Evolutionary conservation across 352 stramenopile genomes (phyloP), one percentile per base, ranked within the genome.

Genomic region (Peronospora belbahrii): DNA sequence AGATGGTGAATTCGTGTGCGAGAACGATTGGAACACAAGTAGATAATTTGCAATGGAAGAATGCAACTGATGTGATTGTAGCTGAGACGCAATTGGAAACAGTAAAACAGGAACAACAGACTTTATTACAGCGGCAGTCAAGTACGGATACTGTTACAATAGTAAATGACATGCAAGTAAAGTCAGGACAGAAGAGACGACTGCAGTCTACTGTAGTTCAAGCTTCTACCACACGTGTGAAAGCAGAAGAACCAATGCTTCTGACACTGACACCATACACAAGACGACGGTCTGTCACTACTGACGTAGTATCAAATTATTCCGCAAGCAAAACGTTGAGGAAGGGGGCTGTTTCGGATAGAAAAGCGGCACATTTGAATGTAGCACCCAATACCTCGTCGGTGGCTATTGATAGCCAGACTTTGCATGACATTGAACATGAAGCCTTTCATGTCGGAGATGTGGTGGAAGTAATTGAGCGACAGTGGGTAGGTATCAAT

Each of bases 401-500:
- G 15, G 19, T 52, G n/a, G 46, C 28, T 10, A 14, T 50, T 41
- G 30, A 62, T 41, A 54, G 35, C 9, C 48, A 62, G 49, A 24
- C 39, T 27, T 27, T 45, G 2, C 27, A 36, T 37, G 31, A 66
- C 14, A 58, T 69, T 18, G 57, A 67, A 23, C 56, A 67, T 15
- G 53, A 57, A n/a, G 49, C 43, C 15, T 88, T 87, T 30, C 39
- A 45, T 22, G 53, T 71, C 0, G 86, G 85, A 13, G 64, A 92
- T 27, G 41, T 95, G n/a, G 87, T 97, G 3, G 65, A 96, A 15
- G 85, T 97, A 11, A 65, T 72, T 22, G 64, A 80, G 20, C 73
- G 92, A 10, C 96, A 85, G 44, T 96, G 88, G 86, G 56, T 80
- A 3, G 92, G 92, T 0, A 84, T 96, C 18, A 97, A 97, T 70